Percentiles rank a stretch among this genome's conserved stretches.
Evolutionary conservation across 108 stramenopile species (phyloP).

Genomic region (Heterococcus sp.): DNA sequence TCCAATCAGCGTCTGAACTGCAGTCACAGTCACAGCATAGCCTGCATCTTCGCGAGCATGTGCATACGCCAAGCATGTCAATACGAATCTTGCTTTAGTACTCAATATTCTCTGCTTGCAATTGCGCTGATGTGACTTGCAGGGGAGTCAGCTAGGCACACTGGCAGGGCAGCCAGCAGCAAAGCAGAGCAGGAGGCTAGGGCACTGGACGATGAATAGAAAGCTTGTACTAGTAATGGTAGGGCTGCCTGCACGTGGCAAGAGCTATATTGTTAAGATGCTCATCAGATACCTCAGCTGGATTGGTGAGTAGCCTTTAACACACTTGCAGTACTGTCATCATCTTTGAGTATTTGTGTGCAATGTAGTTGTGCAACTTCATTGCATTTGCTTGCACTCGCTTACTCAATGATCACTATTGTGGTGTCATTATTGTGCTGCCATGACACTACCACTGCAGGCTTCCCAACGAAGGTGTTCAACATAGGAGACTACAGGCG

Average conservation of each 20-base stretch:
- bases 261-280: constrained; percentile 62
- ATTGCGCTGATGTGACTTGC: background rate
- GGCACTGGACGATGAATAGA: constrained; percentile 45
- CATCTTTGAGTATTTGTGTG: too few species aligned
- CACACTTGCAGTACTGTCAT: too few species aligned
- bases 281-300: constrained; percentile 56
- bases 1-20: background rate
- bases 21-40: background rate
- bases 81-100: background rate
- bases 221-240: constrained; percentile 51
- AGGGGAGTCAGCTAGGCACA: background rate
- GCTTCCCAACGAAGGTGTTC: constrained; percentile 51
- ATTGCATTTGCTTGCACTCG: too few species aligned
- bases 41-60: background rate
- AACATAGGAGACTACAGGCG: constrained; percentile 57
- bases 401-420: too few species aligned
- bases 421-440: too few species aligned
- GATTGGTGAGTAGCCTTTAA: constrained; percentile 41
- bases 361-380: too few species aligned
- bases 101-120: background rate
- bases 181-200: constrained; percentile 12
- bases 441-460: constrained; percentile 1
- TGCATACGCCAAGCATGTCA: background rate
- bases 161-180: background rate
- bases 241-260: constrained; percentile 53